Evolutionary conservation across 345 rosid species (phyloP).

Genomic region (Murraya koenigii): DNA sequence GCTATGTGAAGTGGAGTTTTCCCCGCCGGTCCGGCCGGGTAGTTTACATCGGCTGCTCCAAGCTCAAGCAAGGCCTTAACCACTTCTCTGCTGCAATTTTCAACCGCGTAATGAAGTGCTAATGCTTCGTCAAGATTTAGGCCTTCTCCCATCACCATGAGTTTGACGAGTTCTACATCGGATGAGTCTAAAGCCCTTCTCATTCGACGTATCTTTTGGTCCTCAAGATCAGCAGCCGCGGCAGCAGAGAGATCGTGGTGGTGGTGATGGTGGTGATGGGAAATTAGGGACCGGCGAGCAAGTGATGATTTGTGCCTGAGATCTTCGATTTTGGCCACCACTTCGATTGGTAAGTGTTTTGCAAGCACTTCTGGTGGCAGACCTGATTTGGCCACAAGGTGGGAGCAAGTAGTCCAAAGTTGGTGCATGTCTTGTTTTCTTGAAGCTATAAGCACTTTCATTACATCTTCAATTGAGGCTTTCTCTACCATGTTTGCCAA

Average conservation of each 20-base stretch:
- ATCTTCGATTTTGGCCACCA: constrained; percentile 91
- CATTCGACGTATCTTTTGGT: constrained; percentile 92
- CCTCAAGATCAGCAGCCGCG: constrained; percentile 78
- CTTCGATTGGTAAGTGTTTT: constrained; percentile 87
- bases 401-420: constrained; percentile 95
- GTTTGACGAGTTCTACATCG: constrained; percentile 91
- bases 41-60: constrained; percentile 97
- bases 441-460: constrained; percentile 95
- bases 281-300: constrained; percentile 60
- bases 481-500: constrained; percentile 93
- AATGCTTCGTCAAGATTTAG: constrained; percentile 89
- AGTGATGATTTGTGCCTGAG: constrained; percentile 80
- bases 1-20: constrained; percentile 95
- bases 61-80: constrained; percentile 96
- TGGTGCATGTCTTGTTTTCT: constrained; percentile 98
- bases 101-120: constrained; percentile 95
- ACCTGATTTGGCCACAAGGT: constrained; percentile 95
- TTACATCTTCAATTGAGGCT: constrained; percentile 94
- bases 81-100: constrained; percentile 95
- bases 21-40: constrained; percentile 84
- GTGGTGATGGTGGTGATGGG: constrained; percentile 62
- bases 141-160: constrained; percentile 99
- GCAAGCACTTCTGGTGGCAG: constrained; percentile 88
- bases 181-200: constrained; percentile 93
- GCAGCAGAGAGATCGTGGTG: constrained; percentile 57